Evolutionary conservation across 768 basidiomycete species (phyloP).

Genomic region (Mycena leptocephala): DNA sequence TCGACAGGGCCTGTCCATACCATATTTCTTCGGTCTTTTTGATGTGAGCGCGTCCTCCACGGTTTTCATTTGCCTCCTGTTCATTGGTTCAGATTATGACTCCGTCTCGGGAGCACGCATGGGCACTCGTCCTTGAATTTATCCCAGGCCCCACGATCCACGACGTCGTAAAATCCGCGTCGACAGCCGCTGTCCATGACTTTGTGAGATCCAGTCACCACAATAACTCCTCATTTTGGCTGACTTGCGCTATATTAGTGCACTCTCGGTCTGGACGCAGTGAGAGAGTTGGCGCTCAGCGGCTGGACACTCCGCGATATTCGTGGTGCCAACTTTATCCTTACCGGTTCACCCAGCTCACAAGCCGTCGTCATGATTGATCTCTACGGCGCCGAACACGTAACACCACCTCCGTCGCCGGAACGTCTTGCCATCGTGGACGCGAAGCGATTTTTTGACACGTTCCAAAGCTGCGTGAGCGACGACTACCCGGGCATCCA

Average conservation of each 20-base stretch:
- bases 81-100: conserved; percentile 14
- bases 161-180: not conserved
- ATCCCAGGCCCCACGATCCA: conserved; percentile 11
- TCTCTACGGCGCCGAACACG: conserved; percentile 10
- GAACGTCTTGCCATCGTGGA: conserved; percentile 8
- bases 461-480: not conserved
- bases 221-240: not conserved
- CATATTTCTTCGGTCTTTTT: too few species aligned
- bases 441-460: not conserved
- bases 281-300: too few species aligned
- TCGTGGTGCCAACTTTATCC: conserved; percentile 20
- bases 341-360: not conserved
- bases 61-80: too few species aligned
- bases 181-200: not conserved
- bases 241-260: too few species aligned
- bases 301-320: too few species aligned
- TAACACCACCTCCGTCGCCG: not conserved
- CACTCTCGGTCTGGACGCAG: too few species aligned
- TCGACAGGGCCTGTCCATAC: too few species aligned
- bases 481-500: conserved; percentile 1
- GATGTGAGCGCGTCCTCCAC: too few species aligned
- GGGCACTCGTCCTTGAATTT: conserved; percentile 14
- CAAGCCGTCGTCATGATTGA: conserved; percentile 2
- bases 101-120: conserved; percentile 1
- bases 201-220: conserved; percentile 3